phyloP scores from a whole-genome alignment of 1,284 basidiomycete genomes.

The Fomitiporia mediterranea region DNA sequence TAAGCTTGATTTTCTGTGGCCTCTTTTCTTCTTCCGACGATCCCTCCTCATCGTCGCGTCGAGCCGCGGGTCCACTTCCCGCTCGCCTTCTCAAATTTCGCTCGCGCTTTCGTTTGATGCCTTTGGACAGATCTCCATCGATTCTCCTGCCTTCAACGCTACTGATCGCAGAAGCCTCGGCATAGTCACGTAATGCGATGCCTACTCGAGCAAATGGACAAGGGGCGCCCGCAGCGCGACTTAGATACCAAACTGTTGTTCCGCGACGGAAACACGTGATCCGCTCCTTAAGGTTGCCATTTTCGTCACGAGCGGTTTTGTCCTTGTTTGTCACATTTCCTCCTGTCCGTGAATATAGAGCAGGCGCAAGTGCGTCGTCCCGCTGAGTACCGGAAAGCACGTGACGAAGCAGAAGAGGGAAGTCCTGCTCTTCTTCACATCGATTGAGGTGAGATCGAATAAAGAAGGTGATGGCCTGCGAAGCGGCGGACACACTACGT shows the following conservation, averaged over 20 bases:
- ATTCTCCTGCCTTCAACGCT: slow-evolving; percentile 17
- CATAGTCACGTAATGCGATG: slow-evolving; percentile 65
- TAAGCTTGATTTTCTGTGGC: slow-evolving; percentile 64
- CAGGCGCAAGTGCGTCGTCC: slow-evolving; percentile 69
- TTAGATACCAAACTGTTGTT: slow-evolving; percentile 75
- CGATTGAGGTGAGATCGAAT: slow-evolving; percentile 66
- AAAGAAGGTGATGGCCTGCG: slow-evolving; percentile 74
- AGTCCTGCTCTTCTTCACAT: slow-evolving; percentile 64
- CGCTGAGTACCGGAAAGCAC: slow-evolving; percentile 60
- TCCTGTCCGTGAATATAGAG: slow-evolving; percentile 62
- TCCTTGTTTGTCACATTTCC: slow-evolving; percentile 32
- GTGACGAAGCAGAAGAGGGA: slow-evolving; percentile 68
- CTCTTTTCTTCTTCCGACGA: slow-evolving; percentile 38
- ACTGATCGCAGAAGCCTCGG: slow-evolving; percentile 30
- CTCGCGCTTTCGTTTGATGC: slow-evolving; percentile 66
- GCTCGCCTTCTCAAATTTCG: slow-evolving; percentile 27
- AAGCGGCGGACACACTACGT: slow-evolving; percentile 63
- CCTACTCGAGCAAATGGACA: slow-evolving; percentile 69
- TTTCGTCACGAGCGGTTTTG: slow-evolving; percentile 15
- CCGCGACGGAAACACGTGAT: slow-evolving; percentile 72
- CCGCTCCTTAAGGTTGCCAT: slow-evolving; percentile 32
- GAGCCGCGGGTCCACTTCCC: slow-evolving; percentile 28
- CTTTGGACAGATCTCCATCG: slow-evolving; percentile 41
- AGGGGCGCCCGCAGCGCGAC: slow-evolving; percentile 62
- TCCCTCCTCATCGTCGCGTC: slow-evolving; percentile 40